phyloP scores from a whole-genome alignment of 306 rosid genomes.

The Quercus alba region DNA sequence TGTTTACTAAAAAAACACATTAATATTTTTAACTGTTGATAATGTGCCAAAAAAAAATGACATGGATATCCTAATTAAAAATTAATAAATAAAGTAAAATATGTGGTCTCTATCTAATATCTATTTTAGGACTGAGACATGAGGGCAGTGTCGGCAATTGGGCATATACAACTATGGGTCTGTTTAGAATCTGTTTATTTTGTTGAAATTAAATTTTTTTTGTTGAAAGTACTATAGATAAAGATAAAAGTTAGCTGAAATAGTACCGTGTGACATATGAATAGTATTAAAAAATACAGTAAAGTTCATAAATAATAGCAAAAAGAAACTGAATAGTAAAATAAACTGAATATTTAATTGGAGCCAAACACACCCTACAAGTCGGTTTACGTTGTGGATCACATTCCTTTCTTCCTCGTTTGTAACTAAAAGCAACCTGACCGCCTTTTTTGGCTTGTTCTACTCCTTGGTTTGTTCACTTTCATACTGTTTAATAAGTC shows the following conservation, averaged over 20 bases:
- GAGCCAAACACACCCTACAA: too few species aligned
- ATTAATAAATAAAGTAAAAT: too few species aligned
- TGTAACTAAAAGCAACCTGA: background rate
- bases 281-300: accelerated
- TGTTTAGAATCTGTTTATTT: too few species aligned
- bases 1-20: too few species aligned
- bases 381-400: background rate
- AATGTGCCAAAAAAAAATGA: too few species aligned
- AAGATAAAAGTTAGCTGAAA: accelerated
- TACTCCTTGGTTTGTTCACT: background rate
- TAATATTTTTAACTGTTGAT: too few species aligned
- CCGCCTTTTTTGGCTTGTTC: background rate
- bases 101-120: too few species aligned
- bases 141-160: too few species aligned
- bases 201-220: accelerated
- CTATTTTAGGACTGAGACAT: too few species aligned
- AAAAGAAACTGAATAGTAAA: too few species aligned
- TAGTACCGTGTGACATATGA: accelerated
- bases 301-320: accelerated
- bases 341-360: accelerated
- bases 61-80: too few species aligned
- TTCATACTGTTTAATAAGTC: background rate
- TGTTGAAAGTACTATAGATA: accelerated
- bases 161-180: accelerated
- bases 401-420: background rate